Conservation (phyloP, 1,284 basidiomycete species). For the Coniferiporia sulphurascens region DNA sequence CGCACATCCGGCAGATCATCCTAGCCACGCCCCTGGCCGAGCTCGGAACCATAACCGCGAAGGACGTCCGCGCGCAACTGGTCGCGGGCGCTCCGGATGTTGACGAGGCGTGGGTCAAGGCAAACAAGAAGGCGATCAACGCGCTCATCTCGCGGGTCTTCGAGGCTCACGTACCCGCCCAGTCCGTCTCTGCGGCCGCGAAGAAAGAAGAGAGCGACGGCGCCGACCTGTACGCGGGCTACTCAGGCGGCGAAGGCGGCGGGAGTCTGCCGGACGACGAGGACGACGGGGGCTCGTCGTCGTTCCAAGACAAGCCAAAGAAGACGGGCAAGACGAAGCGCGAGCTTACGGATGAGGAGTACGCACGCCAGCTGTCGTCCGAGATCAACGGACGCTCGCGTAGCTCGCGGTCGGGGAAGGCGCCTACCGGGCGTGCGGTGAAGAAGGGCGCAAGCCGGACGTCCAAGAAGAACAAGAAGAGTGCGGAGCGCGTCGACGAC, state of each 20-base stretch:
- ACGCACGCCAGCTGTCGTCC: conserved; percentile 64
- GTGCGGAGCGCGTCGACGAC: conserved; percentile 50
- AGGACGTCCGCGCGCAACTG: conserved; percentile 67
- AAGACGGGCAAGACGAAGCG: conserved; percentile 36
- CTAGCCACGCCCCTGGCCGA: conserved; percentile 59
- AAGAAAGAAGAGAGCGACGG: conserved; percentile 18
- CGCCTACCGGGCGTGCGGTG: conserved; percentile 25
- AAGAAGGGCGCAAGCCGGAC: conserved; percentile 37
- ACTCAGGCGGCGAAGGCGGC: conserved; percentile 26
- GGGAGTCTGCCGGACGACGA: conserved; percentile 27
- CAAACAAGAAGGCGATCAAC: conserved; percentile 56
- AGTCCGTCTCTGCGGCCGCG: conserved; percentile 9
- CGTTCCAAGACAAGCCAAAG: conserved; percentile 34
- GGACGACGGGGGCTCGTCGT: conserved; percentile 32
- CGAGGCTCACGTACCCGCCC: conserved; percentile 32
- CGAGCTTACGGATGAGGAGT: conserved; percentile 56
- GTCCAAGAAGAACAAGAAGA: conserved; percentile 43
- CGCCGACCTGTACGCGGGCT: conserved; percentile 10
- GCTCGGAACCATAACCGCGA: conserved; percentile 69
- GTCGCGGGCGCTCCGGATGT: conserved; percentile 44
- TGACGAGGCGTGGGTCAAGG: conserved; percentile 50
- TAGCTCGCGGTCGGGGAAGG: conserved; percentile 33
- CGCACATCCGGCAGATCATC: conserved; percentile 61
- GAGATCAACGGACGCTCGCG: conserved; percentile 67
- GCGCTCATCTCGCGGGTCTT: conserved; percentile 55